A percentile compares a stretch with the other conserved stretches of the same genome.
Conservation (phyloP, 2,329 filamentous ascomycete genomes). For the Curvularia eragrostidis region DNA sequence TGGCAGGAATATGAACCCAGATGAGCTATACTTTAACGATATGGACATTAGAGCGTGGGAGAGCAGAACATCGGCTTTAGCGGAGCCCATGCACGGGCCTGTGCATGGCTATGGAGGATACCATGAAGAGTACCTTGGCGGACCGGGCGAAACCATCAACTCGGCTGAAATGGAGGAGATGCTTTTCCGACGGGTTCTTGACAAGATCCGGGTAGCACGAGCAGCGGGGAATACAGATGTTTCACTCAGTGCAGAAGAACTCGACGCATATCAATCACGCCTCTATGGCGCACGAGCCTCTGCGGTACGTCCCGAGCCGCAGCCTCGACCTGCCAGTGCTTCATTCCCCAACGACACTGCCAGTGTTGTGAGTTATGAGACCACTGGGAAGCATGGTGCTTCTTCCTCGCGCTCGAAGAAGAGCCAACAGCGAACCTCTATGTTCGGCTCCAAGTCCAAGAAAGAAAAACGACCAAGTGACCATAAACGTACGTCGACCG, state of each 20-base stretch:
- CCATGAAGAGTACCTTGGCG: slow-evolving; percentile 57
- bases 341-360: slow-evolving; percentile 41
- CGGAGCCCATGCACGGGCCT: slow-evolving; percentile 57
- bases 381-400: slow-evolving; percentile 41
- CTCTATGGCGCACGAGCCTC: slow-evolving; percentile 58
- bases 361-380: slow-evolving; percentile 34
- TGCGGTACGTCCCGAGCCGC: slow-evolving; percentile 36
- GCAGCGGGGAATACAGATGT: slow-evolving; percentile 79
- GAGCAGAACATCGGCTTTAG: slow-evolving; percentile 52
- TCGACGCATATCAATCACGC: slow-evolving; percentile 77
- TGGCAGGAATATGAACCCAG: slow-evolving; percentile 49
- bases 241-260: slow-evolving; percentile 77
- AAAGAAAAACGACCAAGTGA: slow-evolving; percentile 43
- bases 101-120: slow-evolving; percentile 59
- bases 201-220: slow-evolving; percentile 79
- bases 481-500: slow-evolving; percentile 38
- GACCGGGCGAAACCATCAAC: slow-evolving; percentile 50
- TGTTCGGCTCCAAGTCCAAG: slow-evolving; percentile 42
- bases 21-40: slow-evolving; percentile 58
- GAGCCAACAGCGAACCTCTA: slow-evolving; percentile 36
- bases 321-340: slow-evolving; percentile 29
- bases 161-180: slow-evolving; percentile 69
- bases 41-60: slow-evolving; percentile 54
- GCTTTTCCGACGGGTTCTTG: slow-evolving; percentile 77
- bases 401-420: slow-evolving; percentile 45